A percentile compares a stretch with the other conserved stretches of the same genome.
Evolutionary conservation across 2,329 filamentous ascomycete genomes (phyloP).

Genomic region (Phialophora chinensis): DNA sequence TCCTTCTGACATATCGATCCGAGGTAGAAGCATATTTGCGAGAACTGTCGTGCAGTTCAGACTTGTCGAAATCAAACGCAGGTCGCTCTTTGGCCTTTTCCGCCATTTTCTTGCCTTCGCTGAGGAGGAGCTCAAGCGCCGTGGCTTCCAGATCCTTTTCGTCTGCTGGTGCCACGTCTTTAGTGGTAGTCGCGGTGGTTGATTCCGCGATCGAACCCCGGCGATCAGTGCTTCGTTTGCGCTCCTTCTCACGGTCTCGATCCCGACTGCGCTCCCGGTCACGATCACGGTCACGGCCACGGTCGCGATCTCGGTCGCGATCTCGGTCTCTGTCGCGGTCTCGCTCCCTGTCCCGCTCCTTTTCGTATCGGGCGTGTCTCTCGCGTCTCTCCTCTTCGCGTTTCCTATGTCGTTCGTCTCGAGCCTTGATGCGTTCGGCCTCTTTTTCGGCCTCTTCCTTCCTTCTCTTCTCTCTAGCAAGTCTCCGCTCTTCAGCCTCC

Average conservation of each 20-base stretch:
- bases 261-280: conserved; percentile 42
- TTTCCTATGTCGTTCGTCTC: conserved; percentile 54
- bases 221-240: conserved; percentile 42
- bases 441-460: conserved; percentile 61
- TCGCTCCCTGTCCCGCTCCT: conserved; percentile 43
- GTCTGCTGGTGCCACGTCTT: conserved; percentile 48
- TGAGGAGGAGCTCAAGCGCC: conserved; percentile 60
- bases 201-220: conserved; percentile 45
- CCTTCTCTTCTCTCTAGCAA: conserved; percentile 55
- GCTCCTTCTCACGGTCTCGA: conserved; percentile 26
- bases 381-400: conserved; percentile 54
- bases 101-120: conserved; percentile 61
- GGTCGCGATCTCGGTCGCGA: conserved; percentile 35
- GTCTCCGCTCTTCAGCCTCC: conserved; percentile 54
- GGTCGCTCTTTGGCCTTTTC: conserved; percentile 58
- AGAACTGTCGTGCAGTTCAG: conserved; percentile 42
- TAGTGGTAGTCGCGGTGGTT: conserved; percentile 30
- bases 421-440: conserved; percentile 59
- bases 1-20: conserved; percentile 38
- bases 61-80: conserved; percentile 52
- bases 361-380: conserved; percentile 44
- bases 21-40: conserved; percentile 38
- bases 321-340: conserved; percentile 42
- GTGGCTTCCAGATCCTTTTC: conserved; percentile 63
- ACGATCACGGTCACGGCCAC: conserved; percentile 43